phyloP scores from a whole-genome alignment of 345 rosid genomes.

The Linum usitatissimum region DNA sequence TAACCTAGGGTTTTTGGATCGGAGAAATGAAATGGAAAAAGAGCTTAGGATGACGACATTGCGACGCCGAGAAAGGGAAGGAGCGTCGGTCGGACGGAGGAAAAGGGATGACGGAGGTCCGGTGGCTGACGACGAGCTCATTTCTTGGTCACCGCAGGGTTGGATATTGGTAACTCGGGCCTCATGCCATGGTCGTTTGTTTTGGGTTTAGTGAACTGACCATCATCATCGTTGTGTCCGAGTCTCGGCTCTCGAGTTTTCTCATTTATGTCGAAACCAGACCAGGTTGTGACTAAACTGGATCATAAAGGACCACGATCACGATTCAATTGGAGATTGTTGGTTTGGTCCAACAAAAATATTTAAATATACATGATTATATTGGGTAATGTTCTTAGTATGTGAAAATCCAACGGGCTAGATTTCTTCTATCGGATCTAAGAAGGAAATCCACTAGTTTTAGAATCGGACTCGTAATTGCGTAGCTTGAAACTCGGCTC shows the following conservation, averaged over 20 bases:
- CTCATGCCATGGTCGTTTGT: background rate
- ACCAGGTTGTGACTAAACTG: too few relatives aligned
- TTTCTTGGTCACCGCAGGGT: conserved; percentile 8
- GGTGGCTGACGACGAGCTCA: conserved; percentile 26
- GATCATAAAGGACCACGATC: too few relatives aligned
- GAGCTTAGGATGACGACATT: conserved; percentile 11
- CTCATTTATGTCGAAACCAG: background rate
- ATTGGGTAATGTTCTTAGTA: too few relatives aligned
- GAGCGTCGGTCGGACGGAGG: conserved; percentile 17
- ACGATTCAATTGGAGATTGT: too few relatives aligned
- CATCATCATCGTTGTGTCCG: background rate
- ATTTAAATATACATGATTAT: too few relatives aligned
- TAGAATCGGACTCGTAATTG: too few relatives aligned
- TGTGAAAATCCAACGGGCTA: too few relatives aligned
- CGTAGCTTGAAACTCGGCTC: too few relatives aligned
- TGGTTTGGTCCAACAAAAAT: too few relatives aligned
- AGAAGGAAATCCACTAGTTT: too few relatives aligned
- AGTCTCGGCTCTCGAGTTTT: background rate
- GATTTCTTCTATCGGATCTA: too few relatives aligned
- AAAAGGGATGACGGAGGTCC: conserved; percentile 16
- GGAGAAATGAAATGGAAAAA: conserved; percentile 10
- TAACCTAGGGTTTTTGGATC: conserved; percentile 22
- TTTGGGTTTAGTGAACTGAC: background rate
- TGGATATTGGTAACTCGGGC: background rate
- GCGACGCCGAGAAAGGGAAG: conserved; percentile 32